Base-by-base conservation (phyloP, 2,329 filamentous ascomycete species). In the Microcyclospora tardicrescens region DNA sequence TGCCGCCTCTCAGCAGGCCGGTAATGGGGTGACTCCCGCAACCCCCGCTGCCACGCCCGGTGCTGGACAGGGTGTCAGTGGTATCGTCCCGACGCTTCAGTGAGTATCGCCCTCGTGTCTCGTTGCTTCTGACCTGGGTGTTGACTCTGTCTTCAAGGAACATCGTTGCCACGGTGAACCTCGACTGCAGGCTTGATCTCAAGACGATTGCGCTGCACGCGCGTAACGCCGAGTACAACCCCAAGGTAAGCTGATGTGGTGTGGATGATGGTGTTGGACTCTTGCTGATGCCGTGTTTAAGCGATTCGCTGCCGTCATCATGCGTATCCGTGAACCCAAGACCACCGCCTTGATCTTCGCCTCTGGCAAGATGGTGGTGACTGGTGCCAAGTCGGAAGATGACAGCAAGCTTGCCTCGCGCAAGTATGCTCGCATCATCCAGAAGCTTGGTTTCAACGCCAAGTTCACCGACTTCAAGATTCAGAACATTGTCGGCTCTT, bases 381-480 rank as follows among this genome's bases (percentile, higher is more conserved):
- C 91, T 37, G 87, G 89, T 68, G 87, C 87, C 46, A 95, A 95
- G 67, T 93, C 85, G 1, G 91, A 96, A 61, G 91, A 96, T 62
- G 91, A 96, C 61, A 93, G 85, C 43, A 95, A 95, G 69, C 79
- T 98, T 57, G 91, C 91, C 8, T 91, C 83, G 43, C 80, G 89
- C 67, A 98, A 98, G 67, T 96, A 96, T 60, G 91, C 91, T 38
- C 87, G 91, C 57, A 96, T 98, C 64, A 96, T 98, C 55, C 91
- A 98, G 73, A 98, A 98, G 71, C 84, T 98, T 44, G 91, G 91
- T 46, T 98, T 98, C 74, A 94, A 95, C 36, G 89, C 91, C 56
- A 95, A 95, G 76, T 96, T 98, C 66, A 95, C 87, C 51, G 91
- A 98, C 64, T 98, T 98, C 71, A 98, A 96, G 76, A 98, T 98